Conservation (phyloP, 495 filamentous ascomycete genomes). For the Neurospora discreta region DNA sequence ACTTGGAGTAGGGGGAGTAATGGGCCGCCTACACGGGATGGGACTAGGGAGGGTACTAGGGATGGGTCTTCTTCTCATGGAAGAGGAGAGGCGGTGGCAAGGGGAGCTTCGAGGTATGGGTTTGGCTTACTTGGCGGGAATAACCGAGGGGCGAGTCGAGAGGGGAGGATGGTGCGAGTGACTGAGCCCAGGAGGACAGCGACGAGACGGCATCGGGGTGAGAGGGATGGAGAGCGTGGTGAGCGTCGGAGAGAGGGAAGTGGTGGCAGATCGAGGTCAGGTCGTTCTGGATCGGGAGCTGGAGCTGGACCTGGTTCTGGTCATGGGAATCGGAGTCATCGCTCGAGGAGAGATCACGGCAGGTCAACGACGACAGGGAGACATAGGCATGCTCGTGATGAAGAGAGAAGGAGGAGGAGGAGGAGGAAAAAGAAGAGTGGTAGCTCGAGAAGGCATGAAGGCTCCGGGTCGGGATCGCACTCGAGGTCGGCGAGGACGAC, state of each 20-base stretch:
- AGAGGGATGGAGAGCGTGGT: slow-evolving; percentile 15
- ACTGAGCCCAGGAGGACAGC: neutral
- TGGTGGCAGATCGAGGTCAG: neutral
- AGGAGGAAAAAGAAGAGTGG: slow-evolving; percentile 3
- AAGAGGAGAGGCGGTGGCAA: neutral
- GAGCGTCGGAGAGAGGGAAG: slow-evolving; percentile 13
- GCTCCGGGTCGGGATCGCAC: neutral
- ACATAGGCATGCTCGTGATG: neutral
- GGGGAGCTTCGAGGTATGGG: slow-evolving; percentile 2
- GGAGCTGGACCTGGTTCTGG: neutral
- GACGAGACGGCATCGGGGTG: slow-evolving; percentile 1
- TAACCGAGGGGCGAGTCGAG: neutral
- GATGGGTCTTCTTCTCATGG: neutral
- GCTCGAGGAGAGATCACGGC: neutral
- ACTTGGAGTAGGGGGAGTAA: slow-evolving; percentile 24
- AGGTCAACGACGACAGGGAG: neutral
- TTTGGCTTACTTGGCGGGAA: neutral
- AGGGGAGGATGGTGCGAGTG: neutral
- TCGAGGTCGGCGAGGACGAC: neutral
- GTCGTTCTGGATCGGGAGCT: neutral
- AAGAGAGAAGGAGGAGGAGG: neutral
- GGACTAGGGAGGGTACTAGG: neutral
- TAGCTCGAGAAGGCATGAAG: neutral
- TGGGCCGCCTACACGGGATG: slow-evolving; percentile 16
- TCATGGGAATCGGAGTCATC: neutral